Evolutionary conservation across 2,329 filamentous ascomycete genomes (phyloP).

Genomic region (Scortechinia acanthostroma): DNA sequence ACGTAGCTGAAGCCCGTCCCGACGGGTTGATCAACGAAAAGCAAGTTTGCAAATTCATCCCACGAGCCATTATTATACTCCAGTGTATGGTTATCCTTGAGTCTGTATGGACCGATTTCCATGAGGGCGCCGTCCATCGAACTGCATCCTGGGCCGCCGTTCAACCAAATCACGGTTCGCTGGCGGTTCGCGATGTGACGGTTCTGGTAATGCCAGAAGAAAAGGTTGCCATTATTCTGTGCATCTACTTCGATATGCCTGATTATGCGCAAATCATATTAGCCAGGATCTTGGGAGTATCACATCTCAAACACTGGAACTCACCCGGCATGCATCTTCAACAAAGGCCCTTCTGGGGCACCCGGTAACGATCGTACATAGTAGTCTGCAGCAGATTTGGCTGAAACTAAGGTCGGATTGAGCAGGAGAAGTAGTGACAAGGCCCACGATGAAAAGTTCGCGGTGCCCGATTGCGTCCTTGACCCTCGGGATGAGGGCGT

Average conservation of each 20-base stretch:
- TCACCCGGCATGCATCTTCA: slow-evolving; percentile 98
- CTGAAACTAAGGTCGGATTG: background rate
- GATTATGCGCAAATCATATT: too few species aligned
- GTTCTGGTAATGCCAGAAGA: slow-evolving; percentile 98
- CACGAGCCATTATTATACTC: slow-evolving; percentile 87
- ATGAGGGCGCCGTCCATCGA: slow-evolving; percentile 95
- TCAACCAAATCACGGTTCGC: slow-evolving; percentile 91
- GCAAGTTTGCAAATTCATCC: slow-evolving; percentile 94
- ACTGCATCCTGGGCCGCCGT: slow-evolving; percentile 92
- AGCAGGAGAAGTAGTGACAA: background rate
- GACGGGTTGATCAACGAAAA: slow-evolving; percentile 95
- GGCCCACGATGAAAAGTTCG: background rate
- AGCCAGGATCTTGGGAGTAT: too few species aligned
- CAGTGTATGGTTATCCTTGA: slow-evolving; percentile 68
- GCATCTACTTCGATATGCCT: slow-evolving; percentile 88
- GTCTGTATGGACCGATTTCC: slow-evolving; percentile 87
- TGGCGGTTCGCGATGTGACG: slow-evolving; percentile 87
- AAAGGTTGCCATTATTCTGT: slow-evolving; percentile 83
- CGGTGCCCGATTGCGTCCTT: too few species aligned
- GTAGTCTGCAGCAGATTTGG: slow-evolving; percentile 61
- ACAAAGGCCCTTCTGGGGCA: slow-evolving; percentile 66
- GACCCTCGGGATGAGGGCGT: too few species aligned
- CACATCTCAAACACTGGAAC: too few species aligned
- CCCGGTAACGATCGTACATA: slow-evolving; percentile 82
- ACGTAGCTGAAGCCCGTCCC: slow-evolving; percentile 95